A percentile compares a stretch with the other conserved stretches of the same genome.
phyloP scores from a whole-genome alignment of 495 filamentous ascomycete genomes.

The Podospora bellae-mahoneyi region DNA sequence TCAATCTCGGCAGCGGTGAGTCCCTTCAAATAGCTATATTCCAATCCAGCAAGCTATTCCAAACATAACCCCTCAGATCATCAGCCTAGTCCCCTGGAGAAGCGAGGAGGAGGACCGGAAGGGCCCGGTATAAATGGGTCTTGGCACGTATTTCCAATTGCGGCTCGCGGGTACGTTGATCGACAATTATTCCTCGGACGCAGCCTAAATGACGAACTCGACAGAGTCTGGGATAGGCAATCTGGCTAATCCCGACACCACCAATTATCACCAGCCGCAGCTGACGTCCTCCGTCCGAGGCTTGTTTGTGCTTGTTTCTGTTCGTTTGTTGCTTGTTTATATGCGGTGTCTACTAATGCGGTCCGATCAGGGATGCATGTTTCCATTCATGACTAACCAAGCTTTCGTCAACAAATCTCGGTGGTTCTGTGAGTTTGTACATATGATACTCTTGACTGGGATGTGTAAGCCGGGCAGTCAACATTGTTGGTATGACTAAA shows the following conservation, averaged over 20 bases:
- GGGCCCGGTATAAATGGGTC: not conserved
- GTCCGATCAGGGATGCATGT: constrained; percentile 12
- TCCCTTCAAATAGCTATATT: not conserved
- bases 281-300: constrained; percentile 9
- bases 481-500: too few relatives aligned
- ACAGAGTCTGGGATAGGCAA: constrained; percentile 8
- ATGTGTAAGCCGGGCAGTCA: too few relatives aligned
- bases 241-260: constrained; percentile 20
- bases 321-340: not conserved
- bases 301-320: not conserved
- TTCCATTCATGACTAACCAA: not conserved
- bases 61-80: not conserved
- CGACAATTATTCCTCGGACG: not conserved
- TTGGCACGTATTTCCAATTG: constrained; percentile 6
- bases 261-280: constrained; percentile 1
- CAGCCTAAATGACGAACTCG: constrained; percentile 20
- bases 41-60: not conserved
- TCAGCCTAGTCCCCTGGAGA: not conserved
- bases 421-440: too few relatives aligned
- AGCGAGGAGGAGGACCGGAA: constrained; percentile 7
- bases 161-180: not conserved
- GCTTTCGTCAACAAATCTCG: not conserved
- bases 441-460: too few relatives aligned
- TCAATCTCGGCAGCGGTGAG: too few relatives aligned
- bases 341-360: constrained; percentile 16